Percentiles rank a stretch among this genome's conserved stretches.
Conservation (phyloP, 1,284 basidiomycete genomes). For the Pseudomicrostroma phylloplanum region DNA sequence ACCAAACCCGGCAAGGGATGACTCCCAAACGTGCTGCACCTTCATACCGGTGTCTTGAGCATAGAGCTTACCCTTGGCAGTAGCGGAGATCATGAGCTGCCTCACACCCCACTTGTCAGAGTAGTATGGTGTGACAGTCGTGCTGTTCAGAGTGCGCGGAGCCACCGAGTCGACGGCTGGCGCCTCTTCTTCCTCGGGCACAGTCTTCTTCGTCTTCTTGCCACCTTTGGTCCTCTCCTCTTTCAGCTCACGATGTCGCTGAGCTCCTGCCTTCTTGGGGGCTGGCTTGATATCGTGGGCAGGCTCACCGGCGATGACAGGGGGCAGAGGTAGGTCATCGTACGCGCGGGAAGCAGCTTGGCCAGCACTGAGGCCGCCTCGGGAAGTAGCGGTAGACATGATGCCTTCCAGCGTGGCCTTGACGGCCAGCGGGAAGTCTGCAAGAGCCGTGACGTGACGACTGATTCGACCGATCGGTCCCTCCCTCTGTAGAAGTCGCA, state of each 20-base stretch:
- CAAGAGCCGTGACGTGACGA: constrained; percentile 24
- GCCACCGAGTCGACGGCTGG: constrained; percentile 4
- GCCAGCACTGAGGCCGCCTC: not conserved
- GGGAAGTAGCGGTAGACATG: not conserved
- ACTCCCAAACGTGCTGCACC: constrained; percentile 40
- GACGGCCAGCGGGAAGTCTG: not conserved
- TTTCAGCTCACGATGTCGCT: not conserved
- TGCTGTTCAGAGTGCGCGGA: constrained; percentile 2
- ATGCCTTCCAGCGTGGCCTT: not conserved
- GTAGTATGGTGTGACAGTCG: constrained; percentile 12
- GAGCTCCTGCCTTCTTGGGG: not conserved
- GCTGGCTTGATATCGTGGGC: not conserved
- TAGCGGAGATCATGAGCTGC: constrained; percentile 72
- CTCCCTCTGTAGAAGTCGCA: constrained; percentile 53
- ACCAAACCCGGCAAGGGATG: constrained; percentile 44
- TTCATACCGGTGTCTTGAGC: constrained; percentile 70
- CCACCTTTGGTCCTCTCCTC: not conserved
- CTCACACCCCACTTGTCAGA: constrained; percentile 77
- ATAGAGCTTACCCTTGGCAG: constrained; percentile 68
- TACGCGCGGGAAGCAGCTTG: not conserved
- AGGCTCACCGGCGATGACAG: not conserved
- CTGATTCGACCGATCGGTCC: constrained; percentile 55
- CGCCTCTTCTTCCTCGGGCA: not conserved
- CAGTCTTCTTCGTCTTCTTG: not conserved
- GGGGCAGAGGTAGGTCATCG: constrained; percentile 2